Evolutionary conservation across 371 early-diverging fungal genomes (phyloP).

Genomic region (Mortierella sp.): DNA sequence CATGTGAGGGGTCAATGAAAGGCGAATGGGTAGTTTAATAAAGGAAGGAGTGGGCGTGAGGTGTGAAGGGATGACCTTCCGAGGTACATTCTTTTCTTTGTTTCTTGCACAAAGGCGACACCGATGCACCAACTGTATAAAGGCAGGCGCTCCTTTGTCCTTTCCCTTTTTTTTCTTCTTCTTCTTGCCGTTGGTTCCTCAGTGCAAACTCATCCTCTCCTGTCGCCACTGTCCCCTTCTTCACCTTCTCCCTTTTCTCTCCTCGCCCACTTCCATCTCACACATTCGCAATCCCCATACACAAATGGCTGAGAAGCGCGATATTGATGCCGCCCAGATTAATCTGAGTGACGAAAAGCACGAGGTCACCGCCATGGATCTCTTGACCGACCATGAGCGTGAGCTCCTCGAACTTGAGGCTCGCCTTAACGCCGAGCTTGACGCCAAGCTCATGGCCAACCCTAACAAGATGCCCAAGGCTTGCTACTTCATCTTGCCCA

Average conservation of each 20-base stretch:
- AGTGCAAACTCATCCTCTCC: conserved; percentile 40
- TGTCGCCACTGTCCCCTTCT: not conserved
- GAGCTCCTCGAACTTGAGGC: conserved; percentile 56
- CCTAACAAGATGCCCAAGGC: conserved; percentile 59
- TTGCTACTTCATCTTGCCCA: conserved; percentile 60
- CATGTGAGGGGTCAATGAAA: not conserved
- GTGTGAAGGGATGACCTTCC: not conserved
- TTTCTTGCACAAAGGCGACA: not conserved
- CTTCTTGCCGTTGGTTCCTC: conserved; percentile 22
- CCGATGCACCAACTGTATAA: not conserved
- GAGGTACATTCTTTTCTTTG: not conserved
- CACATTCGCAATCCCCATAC: not conserved
- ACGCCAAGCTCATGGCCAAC: conserved; percentile 53
- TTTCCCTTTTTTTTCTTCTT: not conserved
- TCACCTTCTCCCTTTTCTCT: not conserved
- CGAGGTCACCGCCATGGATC: conserved; percentile 16
- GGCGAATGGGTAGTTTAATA: not conserved
- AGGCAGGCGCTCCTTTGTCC: not conserved
- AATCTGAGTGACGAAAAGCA: not conserved
- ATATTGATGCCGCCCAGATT: conserved; percentile 21
- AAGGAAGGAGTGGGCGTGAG: not conserved
- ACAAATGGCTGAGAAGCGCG: conserved; percentile 39
- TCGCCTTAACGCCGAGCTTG: conserved; percentile 55
- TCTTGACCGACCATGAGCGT: conserved; percentile 47
- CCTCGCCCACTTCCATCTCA: not conserved